A percentile compares a stretch with the other conserved stretches of the same genome.
phyloP scores from a whole-genome alignment of 179 eudicot genomes.

The Silene coronaria region DNA sequence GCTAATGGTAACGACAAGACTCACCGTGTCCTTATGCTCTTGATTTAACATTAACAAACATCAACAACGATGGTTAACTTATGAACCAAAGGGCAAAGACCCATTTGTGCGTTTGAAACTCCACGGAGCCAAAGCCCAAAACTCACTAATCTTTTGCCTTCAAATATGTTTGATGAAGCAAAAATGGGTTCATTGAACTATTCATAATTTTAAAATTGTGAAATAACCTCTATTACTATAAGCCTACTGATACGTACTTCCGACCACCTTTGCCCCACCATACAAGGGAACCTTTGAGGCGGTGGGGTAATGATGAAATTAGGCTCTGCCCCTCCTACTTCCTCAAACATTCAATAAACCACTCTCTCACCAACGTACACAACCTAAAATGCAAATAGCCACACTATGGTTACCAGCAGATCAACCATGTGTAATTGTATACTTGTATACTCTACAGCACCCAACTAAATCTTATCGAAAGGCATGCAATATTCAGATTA shows the following conservation, averaged over 20 bases:
- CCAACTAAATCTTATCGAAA: not conserved
- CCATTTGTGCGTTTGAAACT: not conserved
- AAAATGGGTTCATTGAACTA: not conserved
- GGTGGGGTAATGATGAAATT: not conserved
- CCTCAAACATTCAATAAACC: not conserved
- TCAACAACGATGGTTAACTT: not conserved
- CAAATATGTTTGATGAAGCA: not conserved
- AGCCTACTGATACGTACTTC: not conserved
- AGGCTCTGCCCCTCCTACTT: not conserved
- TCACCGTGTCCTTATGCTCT: not conserved
- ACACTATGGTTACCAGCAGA: not conserved
- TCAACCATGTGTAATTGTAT: no score
- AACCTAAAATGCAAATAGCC: not conserved
- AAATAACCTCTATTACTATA: not conserved
- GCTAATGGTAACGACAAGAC: not conserved
- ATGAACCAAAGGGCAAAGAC: not conserved
- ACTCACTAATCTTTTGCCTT: not conserved
- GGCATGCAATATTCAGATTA: constrained; percentile 4
- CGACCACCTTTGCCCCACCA: not conserved
- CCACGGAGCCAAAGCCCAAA: not conserved
- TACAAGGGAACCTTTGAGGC: not conserved
- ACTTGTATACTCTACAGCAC: not conserved
- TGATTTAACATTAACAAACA: not conserved
- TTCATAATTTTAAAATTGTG: not conserved
- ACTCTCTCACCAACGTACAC: not conserved